Conservation (phyloP, 306 rosid species). For the Quillaja saponaria region DNA sequence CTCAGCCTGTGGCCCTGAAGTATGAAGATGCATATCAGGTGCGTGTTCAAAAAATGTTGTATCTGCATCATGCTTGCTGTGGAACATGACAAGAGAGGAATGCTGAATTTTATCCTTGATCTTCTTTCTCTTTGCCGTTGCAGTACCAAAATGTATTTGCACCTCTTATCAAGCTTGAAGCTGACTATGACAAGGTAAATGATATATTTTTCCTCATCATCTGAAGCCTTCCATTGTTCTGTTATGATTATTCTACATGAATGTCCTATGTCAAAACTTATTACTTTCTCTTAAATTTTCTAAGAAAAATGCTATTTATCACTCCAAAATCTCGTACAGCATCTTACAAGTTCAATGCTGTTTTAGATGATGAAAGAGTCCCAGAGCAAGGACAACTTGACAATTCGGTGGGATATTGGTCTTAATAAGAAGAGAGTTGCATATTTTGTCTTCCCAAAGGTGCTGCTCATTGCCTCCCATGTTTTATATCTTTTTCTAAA, state of each 20-base stretch:
- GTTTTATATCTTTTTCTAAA: neutral
- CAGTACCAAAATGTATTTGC: conserved; percentile 99
- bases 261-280: too few relatives aligned
- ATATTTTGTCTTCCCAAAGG: conserved; percentile 97
- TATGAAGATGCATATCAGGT: conserved; percentile 99
- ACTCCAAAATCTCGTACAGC: conserved; percentile 24
- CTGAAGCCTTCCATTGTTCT: neutral
- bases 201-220: neutral
- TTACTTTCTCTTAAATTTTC: neutral
- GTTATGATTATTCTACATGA: neutral
- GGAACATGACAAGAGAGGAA: conserved; percentile 2
- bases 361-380: conserved; percentile 98
- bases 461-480: conserved; percentile 14
- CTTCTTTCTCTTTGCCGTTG: conserved; percentile 32
- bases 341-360: conserved; percentile 34
- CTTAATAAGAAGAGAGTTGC: conserved; percentile 98
- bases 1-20: conserved; percentile 89
- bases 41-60: conserved; percentile 18
- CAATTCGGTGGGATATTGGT: conserved; percentile 96
- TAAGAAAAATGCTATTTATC: conserved; percentile 4
- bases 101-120: conserved; percentile 11
- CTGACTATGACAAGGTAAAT: conserved; percentile 94
- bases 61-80: conserved; percentile 10
- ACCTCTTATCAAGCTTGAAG: conserved; percentile 99
- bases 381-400: conserved; percentile 95